Percentiles rank a stretch among this genome's conserved stretches.
These are phyloP conservation scores for Leccinum imitatum DNA, from an alignment of 768 basidiomycete genomes.

Conservation along the genomic window DNA sequence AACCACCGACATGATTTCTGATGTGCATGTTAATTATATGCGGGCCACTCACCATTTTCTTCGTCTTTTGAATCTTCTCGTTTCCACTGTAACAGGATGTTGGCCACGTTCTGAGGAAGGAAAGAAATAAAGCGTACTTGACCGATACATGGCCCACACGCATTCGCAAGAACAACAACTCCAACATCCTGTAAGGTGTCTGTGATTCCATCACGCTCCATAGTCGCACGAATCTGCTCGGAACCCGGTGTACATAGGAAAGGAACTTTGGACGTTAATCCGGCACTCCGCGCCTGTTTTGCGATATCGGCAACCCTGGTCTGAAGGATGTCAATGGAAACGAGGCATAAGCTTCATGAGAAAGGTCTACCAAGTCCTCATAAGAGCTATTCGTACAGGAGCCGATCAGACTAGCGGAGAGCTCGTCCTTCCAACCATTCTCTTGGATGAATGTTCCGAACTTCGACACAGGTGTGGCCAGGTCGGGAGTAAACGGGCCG, in stretches of 20 bases:
- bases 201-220: constrained; percentile 92
- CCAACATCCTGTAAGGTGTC: constrained; percentile 81
- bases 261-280: constrained; percentile 79
- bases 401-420: constrained; percentile 91
- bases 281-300: constrained; percentile 80
- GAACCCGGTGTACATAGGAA: constrained; percentile 90
- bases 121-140: constrained; percentile 50
- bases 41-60: constrained; percentile 70
- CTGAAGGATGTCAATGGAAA: constrained; percentile 39
- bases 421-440: constrained; percentile 91
- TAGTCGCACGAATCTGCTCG: constrained; percentile 96
- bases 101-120: not conserved
- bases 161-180: constrained; percentile 94
- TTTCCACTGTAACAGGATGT: constrained; percentile 68
- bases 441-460: constrained; percentile 78
- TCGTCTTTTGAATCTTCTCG: constrained; percentile 83
- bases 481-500: constrained; percentile 96
- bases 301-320: constrained; percentile 92
- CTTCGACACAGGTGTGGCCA: constrained; percentile 90
- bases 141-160: constrained; percentile 98
- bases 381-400: constrained; percentile 99
- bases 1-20: constrained; percentile 5
- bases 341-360: not conserved
- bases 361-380: constrained; percentile 75
- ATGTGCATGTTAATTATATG: not conserved